Base-by-base conservation (phyloP, 2,329 filamentous ascomycete species). In the Huntiella omanensis region DNA sequence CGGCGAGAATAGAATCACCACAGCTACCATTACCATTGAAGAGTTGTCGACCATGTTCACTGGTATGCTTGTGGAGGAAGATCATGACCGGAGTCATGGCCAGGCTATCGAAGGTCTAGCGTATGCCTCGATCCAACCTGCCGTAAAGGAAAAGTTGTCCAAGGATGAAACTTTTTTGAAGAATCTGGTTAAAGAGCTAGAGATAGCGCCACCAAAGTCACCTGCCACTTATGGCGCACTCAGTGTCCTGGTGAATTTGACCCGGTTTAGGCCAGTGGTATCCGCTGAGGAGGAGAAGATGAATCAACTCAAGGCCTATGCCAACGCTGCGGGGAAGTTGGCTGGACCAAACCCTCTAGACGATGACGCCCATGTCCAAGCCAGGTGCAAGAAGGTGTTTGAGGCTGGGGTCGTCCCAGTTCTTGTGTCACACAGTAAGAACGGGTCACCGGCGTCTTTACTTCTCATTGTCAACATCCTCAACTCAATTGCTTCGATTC, bases 241-340 rank as follows among this genome's bases (percentile, higher is more conserved):
- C 36, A 93, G 82, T 57, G 81, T 95, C 46, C 72, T 96, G 53
- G 68, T 76, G 46, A 95, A 96, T 57, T 65, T 98, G 44, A 93
- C 85, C 11, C 70, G 73, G 28, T 96, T 93, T 58, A 71, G 75
- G 36, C 86, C 86, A 5, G 67, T 68, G 5, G 68, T 87, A 36
- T 80, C 84, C 0, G 88, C 95, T 52, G 91, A 98, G 60, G 81
- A 95, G 55, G 91, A 88, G 64, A 85, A 83, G 56, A 84, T 98
- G 65, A 74, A 74, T 4, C 83, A 98, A 59, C 71, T 98, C 39
- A 95, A 93, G 65, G 84, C 86, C 2, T 98, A 96, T 55, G 91
- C 91, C 11, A 84, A 93, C 57, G 82, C 85, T 1, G 77, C 78
- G 4, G 86, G 84, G 55, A 73, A 74, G 50, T 58, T 71, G n/a